These are phyloP conservation scores for Fusarium goolgardi DNA, from an alignment of 2,329 filamentous ascomycete genomes.

Conservation along the genomic window DNA sequence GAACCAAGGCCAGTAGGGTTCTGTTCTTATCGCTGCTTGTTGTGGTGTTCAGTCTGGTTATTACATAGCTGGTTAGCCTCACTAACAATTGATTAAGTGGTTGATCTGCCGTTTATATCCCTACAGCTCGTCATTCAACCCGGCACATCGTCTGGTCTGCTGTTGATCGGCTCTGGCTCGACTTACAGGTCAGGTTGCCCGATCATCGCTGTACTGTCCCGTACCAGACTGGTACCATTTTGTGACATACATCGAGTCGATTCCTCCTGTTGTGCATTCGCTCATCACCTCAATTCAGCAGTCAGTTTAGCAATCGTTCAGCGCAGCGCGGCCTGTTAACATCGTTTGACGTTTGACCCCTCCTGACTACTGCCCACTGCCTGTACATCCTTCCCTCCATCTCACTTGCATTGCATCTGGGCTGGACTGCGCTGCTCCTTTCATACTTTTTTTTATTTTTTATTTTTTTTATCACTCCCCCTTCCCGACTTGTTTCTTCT, in stretches of 20 bases:
- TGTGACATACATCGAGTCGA: conserved; percentile 19
- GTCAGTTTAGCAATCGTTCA: conserved; percentile 15
- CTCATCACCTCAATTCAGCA: conserved; percentile 5
- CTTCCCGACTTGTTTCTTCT: conserved; percentile 10
- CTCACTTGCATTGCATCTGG: conserved; percentile 35
- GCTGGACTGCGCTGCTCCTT: neutral
- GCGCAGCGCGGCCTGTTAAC: conserved; percentile 28
- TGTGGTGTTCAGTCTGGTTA: neutral
- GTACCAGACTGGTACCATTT: conserved; percentile 33
- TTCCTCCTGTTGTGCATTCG: conserved; percentile 21
- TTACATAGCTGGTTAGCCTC: neutral
- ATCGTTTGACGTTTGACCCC: conserved; percentile 18
- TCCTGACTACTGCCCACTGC: conserved; percentile 8
- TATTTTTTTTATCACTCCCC: conserved; percentile 11
- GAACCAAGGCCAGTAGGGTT: conserved; percentile 26
- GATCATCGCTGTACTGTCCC: conserved; percentile 29
- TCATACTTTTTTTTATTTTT: conserved; percentile 2
- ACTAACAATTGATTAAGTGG: conserved; percentile 19
- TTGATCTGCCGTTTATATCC: conserved; percentile 15
- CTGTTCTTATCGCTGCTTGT: conserved; percentile 14
- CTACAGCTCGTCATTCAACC: conserved; percentile 17
- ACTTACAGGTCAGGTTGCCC: conserved; percentile 9
- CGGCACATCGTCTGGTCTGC: conserved; percentile 30
- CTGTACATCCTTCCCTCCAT: conserved; percentile 28
- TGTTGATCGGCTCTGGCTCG: conserved; percentile 5